Conservation (phyloP, 306 rosid genomes). For the Malus domestica region DNA sequence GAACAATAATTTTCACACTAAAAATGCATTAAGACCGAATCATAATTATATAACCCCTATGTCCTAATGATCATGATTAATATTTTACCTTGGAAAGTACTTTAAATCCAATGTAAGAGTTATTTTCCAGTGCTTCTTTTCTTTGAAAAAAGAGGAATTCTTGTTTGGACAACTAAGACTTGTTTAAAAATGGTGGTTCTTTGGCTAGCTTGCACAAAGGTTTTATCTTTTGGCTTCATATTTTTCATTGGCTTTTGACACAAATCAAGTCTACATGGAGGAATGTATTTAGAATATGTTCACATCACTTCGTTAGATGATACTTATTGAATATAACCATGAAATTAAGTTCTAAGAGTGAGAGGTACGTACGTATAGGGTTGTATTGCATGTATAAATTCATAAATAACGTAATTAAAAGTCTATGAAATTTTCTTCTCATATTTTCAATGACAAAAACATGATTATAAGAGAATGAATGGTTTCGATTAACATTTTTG, state of each 20-base stretch:
- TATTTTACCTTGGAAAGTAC: background rate
- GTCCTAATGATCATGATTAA: background rate
- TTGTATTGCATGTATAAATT: too few species aligned
- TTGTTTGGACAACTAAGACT: background rate
- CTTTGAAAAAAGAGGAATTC: background rate
- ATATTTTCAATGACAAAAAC: too few species aligned
- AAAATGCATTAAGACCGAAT: background rate
- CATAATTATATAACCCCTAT: background rate
- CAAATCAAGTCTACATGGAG: background rate
- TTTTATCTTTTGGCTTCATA: conserved; percentile 3
- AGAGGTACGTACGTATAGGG: too few species aligned
- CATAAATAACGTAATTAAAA: too few species aligned
- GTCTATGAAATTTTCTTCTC: too few species aligned
- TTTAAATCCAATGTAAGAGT: background rate
- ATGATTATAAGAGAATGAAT: background rate
- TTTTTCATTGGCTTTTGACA: conserved; percentile 4
- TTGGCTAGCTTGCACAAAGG: background rate
- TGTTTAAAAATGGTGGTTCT: background rate
- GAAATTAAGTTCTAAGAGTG: background rate
- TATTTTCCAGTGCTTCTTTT: background rate
- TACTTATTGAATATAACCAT: background rate
- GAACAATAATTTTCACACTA: background rate
- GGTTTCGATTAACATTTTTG: too few species aligned
- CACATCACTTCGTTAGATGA: background rate
- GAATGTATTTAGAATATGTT: background rate